A percentile compares a stretch with the other conserved stretches of the same genome.
Evolutionary conservation across 768 basidiomycete species (phyloP).

Genomic region (Amanita rimosa): DNA sequence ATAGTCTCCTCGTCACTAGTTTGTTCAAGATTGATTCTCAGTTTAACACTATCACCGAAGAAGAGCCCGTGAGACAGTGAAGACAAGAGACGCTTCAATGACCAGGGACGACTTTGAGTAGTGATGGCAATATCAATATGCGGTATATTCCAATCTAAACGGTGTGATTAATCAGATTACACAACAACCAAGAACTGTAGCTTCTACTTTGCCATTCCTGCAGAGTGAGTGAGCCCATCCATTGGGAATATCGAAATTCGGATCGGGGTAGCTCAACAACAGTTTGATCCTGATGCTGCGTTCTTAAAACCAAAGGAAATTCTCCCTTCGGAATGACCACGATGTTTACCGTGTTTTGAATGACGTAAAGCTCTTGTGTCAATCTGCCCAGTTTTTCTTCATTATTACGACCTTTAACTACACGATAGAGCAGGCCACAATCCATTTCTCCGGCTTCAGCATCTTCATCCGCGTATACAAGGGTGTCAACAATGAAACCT

Average conservation of each 20-base stretch:
- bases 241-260: constrained; percentile 42
- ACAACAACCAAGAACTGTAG: constrained; percentile 8
- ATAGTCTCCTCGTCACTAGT: constrained; percentile 56
- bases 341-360: not conserved
- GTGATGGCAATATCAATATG: constrained; percentile 62
- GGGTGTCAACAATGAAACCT: constrained; percentile 18
- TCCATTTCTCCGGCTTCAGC: not conserved
- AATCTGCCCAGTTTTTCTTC: not conserved
- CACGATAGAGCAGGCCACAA: not conserved
- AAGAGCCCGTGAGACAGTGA: constrained; percentile 51
- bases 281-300: constrained; percentile 13
- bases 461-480: constrained; percentile 18
- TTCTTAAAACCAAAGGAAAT: constrained; percentile 8
- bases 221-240: constrained; percentile 51
- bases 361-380: not conserved
- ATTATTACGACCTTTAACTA: not conserved
- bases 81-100: constrained; percentile 52
- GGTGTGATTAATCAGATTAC: constrained; percentile 8
- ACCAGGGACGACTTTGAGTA: constrained; percentile 65
- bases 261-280: constrained; percentile 31
- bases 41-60: constrained; percentile 54
- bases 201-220: constrained; percentile 46
- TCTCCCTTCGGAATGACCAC: constrained; percentile 3
- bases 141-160: constrained; percentile 67
- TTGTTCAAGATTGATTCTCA: constrained; percentile 71